Conservation (phyloP, 192 early-diverging fungal genomes). For the Podila epigama region DNA sequence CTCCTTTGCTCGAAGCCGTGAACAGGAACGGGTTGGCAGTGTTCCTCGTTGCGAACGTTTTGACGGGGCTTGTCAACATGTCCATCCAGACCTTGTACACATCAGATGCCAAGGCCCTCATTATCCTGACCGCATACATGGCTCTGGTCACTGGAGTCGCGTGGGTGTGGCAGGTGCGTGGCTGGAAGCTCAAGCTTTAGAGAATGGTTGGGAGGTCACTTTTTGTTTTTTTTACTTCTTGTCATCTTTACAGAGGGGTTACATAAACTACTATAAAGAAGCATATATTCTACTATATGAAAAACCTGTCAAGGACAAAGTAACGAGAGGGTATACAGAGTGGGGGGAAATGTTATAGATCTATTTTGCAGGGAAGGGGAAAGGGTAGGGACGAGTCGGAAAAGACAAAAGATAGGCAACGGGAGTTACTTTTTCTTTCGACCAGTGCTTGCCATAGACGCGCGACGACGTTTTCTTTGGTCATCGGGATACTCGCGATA, state of each 20-base stretch:
- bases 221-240: no score
- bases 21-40: constrained; percentile 84
- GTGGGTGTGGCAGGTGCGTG: constrained; percentile 32
- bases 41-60: constrained; percentile 89
- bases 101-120: constrained; percentile 45
- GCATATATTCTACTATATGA: no score
- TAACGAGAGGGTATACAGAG: no score
- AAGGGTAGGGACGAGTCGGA: no score
- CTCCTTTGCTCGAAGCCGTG: constrained; percentile 69
- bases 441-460: not conserved
- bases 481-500: not conserved
- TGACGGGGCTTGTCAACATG: constrained; percentile 89
- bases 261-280: no score
- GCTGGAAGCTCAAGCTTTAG: constrained; percentile 49
- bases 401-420: no score
- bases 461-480: not conserved
- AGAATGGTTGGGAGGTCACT: no score
- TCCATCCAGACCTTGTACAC: constrained; percentile 78
- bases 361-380: no score
- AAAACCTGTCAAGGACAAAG: no score
- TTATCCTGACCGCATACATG: constrained; percentile 64
- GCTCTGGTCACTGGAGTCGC: constrained; percentile 51
- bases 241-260: no score
- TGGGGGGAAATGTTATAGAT: no score
- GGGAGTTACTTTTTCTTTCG: not conserved